A percentile compares a stretch with the other conserved stretches of the same genome.
These are phyloP conservation scores for Schizosaccharomyces cryophilus DNA, from an alignment of 805 yeast species.

Conservation along the genomic window DNA sequence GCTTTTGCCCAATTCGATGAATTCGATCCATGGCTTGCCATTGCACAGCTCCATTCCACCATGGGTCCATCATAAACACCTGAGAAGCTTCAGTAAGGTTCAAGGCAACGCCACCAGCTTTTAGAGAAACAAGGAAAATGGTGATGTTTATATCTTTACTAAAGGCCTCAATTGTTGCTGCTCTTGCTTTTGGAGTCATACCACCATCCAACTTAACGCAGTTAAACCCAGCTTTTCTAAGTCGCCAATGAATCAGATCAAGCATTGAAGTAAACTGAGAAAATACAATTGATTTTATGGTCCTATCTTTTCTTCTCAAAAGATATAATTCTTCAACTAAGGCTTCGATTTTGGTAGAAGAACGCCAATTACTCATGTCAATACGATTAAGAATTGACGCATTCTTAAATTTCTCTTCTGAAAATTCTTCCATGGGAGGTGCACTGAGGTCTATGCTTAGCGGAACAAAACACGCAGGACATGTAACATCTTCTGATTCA, in stretches of 20 bases:
- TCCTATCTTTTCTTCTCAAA: conserved; percentile 60
- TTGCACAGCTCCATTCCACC: conserved; percentile 98
- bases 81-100: conserved; percentile 93
- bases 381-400: conserved; percentile 64
- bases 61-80: conserved; percentile 85
- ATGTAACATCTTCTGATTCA: conserved; percentile 29
- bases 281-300: conserved; percentile 86
- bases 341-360: conserved; percentile 92
- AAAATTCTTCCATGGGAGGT: conserved; percentile 43
- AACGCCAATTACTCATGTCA: conserved; percentile 63
- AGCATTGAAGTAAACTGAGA: conserved; percentile 94
- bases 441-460: conserved; percentile 72
- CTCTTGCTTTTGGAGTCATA: conserved; percentile 91
- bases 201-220: conserved; percentile 89
- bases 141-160: conserved; percentile 85
- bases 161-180: conserved; percentile 67
- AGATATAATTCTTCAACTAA: conserved; percentile 77
- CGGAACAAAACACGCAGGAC: conserved; percentile 93
- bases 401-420: conserved; percentile 27
- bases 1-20: conserved; percentile 83
- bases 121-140: conserved; percentile 76
- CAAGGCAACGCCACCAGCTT: conserved; percentile 97
- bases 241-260: conserved; percentile 86
- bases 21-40: conserved; percentile 98
- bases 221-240: conserved; percentile 80